These are phyloP conservation scores for Nymphaea colorata DNA, from an alignment of 164 flowering plant genomes.

Conservation along the genomic window DNA sequence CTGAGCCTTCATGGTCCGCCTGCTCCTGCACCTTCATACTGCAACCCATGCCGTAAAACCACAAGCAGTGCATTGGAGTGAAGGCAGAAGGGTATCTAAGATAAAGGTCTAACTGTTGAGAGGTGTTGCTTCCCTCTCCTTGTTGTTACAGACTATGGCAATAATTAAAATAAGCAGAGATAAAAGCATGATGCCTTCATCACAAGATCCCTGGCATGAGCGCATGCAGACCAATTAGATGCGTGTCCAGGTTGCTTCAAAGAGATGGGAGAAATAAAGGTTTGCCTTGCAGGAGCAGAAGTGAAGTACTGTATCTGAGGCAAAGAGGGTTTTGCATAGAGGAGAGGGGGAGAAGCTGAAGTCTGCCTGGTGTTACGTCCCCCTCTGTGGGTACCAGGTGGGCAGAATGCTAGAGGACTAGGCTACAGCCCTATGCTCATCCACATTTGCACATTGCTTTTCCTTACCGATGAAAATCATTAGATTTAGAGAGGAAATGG, in stretches of 20 bases:
- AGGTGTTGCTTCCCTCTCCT: neutral
- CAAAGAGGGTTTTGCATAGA: neutral
- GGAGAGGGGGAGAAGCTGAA: neutral
- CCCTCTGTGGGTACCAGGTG: neutral
- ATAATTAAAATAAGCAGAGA: neutral
- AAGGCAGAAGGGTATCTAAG: no score
- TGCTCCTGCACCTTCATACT: neutral
- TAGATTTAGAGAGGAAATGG: neutral
- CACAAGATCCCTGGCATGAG: neutral
- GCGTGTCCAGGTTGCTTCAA: neutral
- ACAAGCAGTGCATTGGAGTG: no score
- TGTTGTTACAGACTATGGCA: neutral
- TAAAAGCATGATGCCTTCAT: neutral
- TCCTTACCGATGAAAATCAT: neutral
- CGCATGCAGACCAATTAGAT: neutral
- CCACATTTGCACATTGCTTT: neutral
- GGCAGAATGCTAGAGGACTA: neutral
- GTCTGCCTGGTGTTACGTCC: neutral
- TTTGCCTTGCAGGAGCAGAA: neutral
- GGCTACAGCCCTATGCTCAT: neutral
- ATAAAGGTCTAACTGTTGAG: neutral
- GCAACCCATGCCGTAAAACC: neutral
- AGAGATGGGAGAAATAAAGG: neutral
- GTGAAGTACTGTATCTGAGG: neutral
- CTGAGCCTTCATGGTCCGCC: neutral